Evolutionary conservation across 2,329 filamentous ascomycete genomes (phyloP), one percentile per base, ranked within the genome.

Genomic region (Fusarium hostae): DNA sequence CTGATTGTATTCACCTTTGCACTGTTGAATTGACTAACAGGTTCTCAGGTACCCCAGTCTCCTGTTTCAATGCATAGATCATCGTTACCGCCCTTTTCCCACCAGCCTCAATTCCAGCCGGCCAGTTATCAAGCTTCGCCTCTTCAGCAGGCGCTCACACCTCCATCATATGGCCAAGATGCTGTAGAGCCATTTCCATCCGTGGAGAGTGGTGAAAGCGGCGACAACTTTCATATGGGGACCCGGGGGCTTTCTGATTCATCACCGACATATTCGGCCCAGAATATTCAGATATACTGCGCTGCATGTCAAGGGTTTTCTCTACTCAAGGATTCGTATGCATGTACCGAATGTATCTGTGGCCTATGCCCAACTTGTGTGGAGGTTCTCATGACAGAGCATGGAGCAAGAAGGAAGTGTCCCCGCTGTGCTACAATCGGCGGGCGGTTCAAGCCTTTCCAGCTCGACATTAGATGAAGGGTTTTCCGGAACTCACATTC

Each of bases 291-390:
- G 79, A 97, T 98, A 44, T 97, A 97, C 79, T 98, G 95, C 80
- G 93, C 95, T 24, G 93, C 92, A 51, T 98, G 95, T 78, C 90
- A 93, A 71, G 89, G 91, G 40, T 86, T 94, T 22, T 95, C 92
- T 56, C 84, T 91, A 15, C 84, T 98, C 30, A 91, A 90, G 77
- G 92, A 95, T 76, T 96, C 94, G 37, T 98, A 94, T 78, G 95
- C 95, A 26, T 98, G 95, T 80, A 97, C 95, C 2, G 95, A 98
- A 81, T 98, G 96, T 80, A 97, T 98, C 71, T 97, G 94, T 79
- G 95, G 95, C 20, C 88, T 98, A 54, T 98, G 96, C 81, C 90
- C 91, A 71, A 90, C 94, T 65, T 98, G 95, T 77, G 94, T 98
- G 63, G 92, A 94, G 76, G 89, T 93, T 37, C 85, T 95, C 60